Base-by-base conservation (phyloP, 169 alveolate species). In the Babesia bigemina region DNA sequence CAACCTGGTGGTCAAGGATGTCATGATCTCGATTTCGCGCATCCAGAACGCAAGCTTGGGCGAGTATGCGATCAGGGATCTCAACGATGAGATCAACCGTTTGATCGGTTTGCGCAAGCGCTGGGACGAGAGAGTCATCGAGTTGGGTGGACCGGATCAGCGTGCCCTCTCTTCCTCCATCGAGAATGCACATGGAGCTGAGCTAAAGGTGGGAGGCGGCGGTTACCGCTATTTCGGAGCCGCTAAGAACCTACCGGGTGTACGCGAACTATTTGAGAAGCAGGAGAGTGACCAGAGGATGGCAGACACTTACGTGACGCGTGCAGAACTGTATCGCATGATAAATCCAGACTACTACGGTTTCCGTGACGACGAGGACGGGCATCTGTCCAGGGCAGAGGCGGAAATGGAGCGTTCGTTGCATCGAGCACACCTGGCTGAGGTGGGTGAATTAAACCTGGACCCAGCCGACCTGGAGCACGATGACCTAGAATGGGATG, bases 151-250 rank as follows among this genome's bases (percentile, higher is more conserved):
- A 4, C 94, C 95, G 9, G 98, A 93, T 76, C 91, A 91, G 14
- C 50, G 79, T 16, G 62, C 67, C 28, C 42, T 70, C 11, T 76
- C 86, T 8, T 49, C 87, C 4, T 60, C 86, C 13, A 44, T 86
- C 21, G 75, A 72, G 36, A 62, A 79, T 36, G 70, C 49, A 21
- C 74, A 73, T 73, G 87, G 95, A 13, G 78, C 87, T 21, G 95
- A 91, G 67, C 76, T 92, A 39, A 92, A 91, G 69, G 61, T 67
- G 21, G 96, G 96, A 60, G 81, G 91, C 28, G 96, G 92, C 56
- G 97, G 96, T 53, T 96, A 95, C 91, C 90, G 90, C 61, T 96
- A 96, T 85, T 96, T 93, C 73, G 99, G 98, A 4, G 99, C 98
- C 6, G 98, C 99, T 13, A 96, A 94, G 87, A 92, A 95, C 66